Base-by-base conservation (phyloP, 176 grass and related monocot species). In the Typha latifolia region DNA sequence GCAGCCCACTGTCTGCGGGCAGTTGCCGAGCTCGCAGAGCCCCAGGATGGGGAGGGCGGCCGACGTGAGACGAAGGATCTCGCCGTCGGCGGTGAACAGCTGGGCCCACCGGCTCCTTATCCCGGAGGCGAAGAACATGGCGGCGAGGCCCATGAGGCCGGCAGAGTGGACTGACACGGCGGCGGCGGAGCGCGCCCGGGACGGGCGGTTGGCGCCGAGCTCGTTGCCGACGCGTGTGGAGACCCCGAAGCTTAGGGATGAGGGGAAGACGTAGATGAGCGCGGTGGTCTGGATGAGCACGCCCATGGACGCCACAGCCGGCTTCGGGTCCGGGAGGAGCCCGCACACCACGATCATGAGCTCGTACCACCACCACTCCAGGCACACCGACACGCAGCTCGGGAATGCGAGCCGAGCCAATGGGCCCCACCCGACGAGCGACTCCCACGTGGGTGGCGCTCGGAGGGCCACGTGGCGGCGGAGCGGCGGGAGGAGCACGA, bases 281-380 rank as follows among this genome's bases (percentile, higher is more conserved):
- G 89, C 85, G n/a, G 94, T 99, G 57, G 94, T 93, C 82, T 99
- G 94, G 83, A 99, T 93, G 49, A 99, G 85, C 57, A 99, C 89
- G 62, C 94, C 94, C 94, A 99, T 99, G 73, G 94, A 99, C 32
- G 94, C 94, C 16, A 99, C 81, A 43, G 94, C 76, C 47, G 94
- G 76, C 74, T 82, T 89, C 11, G 94, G 86, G 21, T 93, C 81
- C 12, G 85, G 83, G 19, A 99, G 80, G 34, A 99, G 76, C 50
- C 94, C 94, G 81, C 94, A 99, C 37, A 99, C 63, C 15, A 99
- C 76, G 78, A 99, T 99, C 83, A 99, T 99, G 11, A 93, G 67
- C 83, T 99, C 94, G 74, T 99, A 99, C 94, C 94, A 99, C 94
- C 94, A 99, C 94, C 94, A 99, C 68, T 99, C 94, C 10, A 99